Conservation (phyloP, 768 basidiomycete genomes). For the Serendipita sp. region DNA sequence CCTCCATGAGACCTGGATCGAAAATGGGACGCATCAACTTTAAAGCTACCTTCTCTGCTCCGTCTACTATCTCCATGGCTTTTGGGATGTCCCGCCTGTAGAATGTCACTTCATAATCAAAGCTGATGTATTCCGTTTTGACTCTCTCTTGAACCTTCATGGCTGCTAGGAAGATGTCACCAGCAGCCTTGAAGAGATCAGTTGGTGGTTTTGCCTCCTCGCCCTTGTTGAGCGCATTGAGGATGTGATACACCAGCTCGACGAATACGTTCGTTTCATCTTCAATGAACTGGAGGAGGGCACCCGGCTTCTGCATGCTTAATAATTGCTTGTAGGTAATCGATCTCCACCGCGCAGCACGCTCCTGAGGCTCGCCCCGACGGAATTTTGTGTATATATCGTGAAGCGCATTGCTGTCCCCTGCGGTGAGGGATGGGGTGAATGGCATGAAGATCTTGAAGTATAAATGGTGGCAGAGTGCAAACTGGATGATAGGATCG, state of each 20-base stretch:
- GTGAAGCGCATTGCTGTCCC: not conserved
- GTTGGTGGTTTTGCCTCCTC: not conserved
- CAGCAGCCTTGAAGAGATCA: not conserved
- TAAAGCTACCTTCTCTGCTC: not conserved
- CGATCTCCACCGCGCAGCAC: not conserved
- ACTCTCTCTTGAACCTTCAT: not conserved
- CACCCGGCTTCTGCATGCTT: not conserved
- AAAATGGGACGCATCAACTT: not conserved
- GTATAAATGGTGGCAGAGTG: not conserved
- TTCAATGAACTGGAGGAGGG: not conserved
- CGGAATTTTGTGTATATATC: not conserved
- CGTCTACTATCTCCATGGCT: not conserved
- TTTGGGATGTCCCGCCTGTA: not conserved
- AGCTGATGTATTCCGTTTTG: conserved; percentile 1
- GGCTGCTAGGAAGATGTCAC: not conserved
- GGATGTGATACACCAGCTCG: not conserved
- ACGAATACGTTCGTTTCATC: not conserved
- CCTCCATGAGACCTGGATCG: not conserved
- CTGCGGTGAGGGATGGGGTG: not conserved
- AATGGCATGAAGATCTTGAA: not conserved
- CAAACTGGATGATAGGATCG: not conserved
- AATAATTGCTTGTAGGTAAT: not conserved
- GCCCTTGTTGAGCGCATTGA: not conserved
- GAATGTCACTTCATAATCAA: not conserved
- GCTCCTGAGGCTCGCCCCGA: not conserved